phyloP scores from a whole-genome alignment of 2,329 filamentous ascomycete genomes.

The Colletotrichum gloeosporioides region DNA sequence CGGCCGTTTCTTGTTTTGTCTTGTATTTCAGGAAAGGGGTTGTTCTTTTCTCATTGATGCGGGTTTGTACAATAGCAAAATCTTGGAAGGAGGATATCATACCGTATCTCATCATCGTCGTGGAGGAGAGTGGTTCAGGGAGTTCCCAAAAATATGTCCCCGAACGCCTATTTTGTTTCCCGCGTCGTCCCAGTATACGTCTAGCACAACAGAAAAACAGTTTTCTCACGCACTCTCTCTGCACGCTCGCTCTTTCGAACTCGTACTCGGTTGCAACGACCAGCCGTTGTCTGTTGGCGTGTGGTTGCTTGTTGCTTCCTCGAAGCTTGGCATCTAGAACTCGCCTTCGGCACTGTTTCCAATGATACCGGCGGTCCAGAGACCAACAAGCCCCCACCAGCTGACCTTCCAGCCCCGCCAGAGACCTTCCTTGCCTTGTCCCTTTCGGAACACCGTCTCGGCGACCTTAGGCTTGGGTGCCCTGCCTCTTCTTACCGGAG shows the following conservation, averaged over 20 bases:
- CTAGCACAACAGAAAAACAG: constrained; percentile 14
- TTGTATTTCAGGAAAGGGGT: background rate
- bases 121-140: constrained; percentile 36
- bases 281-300: background rate
- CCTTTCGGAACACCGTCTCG: constrained; percentile 57
- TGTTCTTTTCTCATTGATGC: background rate
- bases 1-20: background rate
- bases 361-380: constrained; percentile 73
- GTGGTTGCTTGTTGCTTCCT: background rate
- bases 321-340: constrained; percentile 43
- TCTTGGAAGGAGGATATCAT: constrained; percentile 44
- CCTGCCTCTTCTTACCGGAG: constrained; percentile 36
- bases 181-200: constrained; percentile 10
- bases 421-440: constrained; percentile 72
- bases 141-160: background rate
- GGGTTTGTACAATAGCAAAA: constrained; percentile 20
- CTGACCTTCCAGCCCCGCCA: constrained; percentile 80
- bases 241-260: background rate
- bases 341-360: constrained; percentile 66
- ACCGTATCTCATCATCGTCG: constrained; percentile 44
- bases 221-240: background rate
- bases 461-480: constrained; percentile 34
- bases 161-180: background rate
- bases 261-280: background rate
- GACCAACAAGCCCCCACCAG: constrained; percentile 77